Percentiles rank a stretch among this genome's conserved stretches.
Conservation (phyloP, 2,329 filamentous ascomycete species). For the Aspergillus chevalieri region DNA sequence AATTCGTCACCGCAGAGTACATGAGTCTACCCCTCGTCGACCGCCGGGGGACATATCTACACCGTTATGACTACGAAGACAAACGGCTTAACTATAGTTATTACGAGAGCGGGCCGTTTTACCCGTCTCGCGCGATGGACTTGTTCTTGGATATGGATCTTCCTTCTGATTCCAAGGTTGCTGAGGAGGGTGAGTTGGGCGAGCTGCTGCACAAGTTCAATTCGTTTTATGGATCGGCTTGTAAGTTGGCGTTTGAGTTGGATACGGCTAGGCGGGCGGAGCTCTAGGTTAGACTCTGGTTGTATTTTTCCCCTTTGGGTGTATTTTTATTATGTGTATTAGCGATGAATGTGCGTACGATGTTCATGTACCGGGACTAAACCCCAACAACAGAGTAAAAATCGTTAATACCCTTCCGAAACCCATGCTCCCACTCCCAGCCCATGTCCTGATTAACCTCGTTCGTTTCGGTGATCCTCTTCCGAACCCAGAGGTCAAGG, state of each 20-base stretch:
- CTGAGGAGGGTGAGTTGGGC: constrained; percentile 5
- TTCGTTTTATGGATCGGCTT: constrained; percentile 32
- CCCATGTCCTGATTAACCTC: no score
- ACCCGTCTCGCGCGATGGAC: constrained; percentile 23
- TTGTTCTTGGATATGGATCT: constrained; percentile 26
- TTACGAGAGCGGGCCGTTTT: constrained; percentile 27
- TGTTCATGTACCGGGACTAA: no score
- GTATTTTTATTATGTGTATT: background rate
- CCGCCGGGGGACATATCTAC: constrained; percentile 20
- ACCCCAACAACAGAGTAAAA: no score
- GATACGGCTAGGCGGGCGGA: constrained; percentile 12
- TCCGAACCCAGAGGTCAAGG: no score
- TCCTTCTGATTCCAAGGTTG: background rate
- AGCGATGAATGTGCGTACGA: background rate
- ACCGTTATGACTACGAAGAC: constrained; percentile 27
- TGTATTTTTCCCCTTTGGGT: background rate
- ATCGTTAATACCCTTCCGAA: no score
- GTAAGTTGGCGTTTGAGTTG: constrained; percentile 33
- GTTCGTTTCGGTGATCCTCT: no score
- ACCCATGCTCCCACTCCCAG: no score
- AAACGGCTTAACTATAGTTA: constrained; percentile 27
- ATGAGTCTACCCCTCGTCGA: constrained; percentile 28
- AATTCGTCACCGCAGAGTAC: constrained; percentile 23
- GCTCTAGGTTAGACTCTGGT: background rate
- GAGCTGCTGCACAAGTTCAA: constrained; percentile 23